Percentiles rank a stretch among this genome's conserved stretches.
These are phyloP conservation scores for Tylopilus subfusipes DNA, from an alignment of 768 basidiomycete species.

Conservation along the genomic window DNA sequence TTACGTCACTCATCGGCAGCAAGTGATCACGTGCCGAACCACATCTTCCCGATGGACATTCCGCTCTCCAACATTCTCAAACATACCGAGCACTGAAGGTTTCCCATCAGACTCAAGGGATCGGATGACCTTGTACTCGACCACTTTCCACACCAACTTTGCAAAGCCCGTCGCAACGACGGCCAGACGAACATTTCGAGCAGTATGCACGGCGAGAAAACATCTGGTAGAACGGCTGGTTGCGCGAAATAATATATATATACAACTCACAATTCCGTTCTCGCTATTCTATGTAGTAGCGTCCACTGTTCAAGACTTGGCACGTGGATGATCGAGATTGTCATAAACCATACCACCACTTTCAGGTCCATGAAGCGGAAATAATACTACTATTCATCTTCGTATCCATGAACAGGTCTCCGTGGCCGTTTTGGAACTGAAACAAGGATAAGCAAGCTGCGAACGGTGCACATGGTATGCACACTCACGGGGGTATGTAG, in stretches of 20 bases:
- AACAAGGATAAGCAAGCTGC: background rate
- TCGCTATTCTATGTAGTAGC: constrained; percentile 3
- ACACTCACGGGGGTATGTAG: constrained; percentile 72
- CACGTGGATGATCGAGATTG: background rate
- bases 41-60: background rate
- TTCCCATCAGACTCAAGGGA: background rate
- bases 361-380: background rate
- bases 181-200: background rate
- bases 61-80: background rate
- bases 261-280: background rate
- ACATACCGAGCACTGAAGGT: background rate
- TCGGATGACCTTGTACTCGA: background rate
- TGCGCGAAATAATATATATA: constrained; percentile 7
- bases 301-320: background rate
- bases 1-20: background rate
- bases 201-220: background rate
- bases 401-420: constrained; percentile 68
- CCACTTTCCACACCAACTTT: no score
- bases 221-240: background rate
- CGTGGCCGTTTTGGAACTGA: constrained; percentile 72
- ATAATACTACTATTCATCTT: constrained; percentile 45
- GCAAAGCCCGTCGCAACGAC: no score
- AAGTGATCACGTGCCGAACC: constrained; percentile 12
- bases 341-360: constrained; percentile 6
- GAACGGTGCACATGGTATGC: background rate